Percentiles rank a stretch among this genome's conserved stretches.
Conservation (phyloP, 495 filamentous ascomycete genomes). For the Trichoderma erinaceum region DNA sequence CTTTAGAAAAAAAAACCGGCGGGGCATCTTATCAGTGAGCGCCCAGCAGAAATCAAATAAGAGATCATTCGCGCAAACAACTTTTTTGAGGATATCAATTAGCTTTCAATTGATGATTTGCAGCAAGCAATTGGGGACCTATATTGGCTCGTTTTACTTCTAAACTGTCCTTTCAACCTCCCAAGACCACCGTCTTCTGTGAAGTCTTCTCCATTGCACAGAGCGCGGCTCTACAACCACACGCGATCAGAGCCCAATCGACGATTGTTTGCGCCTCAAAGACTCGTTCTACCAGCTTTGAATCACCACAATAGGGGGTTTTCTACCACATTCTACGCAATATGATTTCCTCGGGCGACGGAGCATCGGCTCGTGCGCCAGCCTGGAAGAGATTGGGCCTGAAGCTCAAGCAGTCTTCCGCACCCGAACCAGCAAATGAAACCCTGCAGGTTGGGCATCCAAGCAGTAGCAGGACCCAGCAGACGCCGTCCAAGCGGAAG, state of each 20-base stretch:
- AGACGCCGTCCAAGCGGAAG: conserved; percentile 33
- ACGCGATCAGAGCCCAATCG: conserved; percentile 13
- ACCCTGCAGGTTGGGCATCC: conserved; percentile 15
- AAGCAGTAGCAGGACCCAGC: conserved; percentile 15
- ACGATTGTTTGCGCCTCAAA: neutral
- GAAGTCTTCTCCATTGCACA: neutral
- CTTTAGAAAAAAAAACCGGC: conserved; percentile 8
- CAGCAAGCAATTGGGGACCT: neutral
- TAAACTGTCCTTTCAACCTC: neutral
- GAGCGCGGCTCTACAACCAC: conserved; percentile 7
- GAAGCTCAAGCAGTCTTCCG: conserved; percentile 55
- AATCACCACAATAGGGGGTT: conserved; percentile 27
- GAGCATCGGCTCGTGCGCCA: conserved; percentile 43
- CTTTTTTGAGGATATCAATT: conserved; percentile 13
- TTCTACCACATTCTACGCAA: conserved; percentile 27
- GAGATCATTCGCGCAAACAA: conserved; percentile 4
- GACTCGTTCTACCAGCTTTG: neutral
- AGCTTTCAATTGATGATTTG: conserved; percentile 17
- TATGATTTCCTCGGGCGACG: conserved; percentile 20
- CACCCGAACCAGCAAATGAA: conserved; percentile 19
- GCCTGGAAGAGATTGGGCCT: conserved; percentile 74
- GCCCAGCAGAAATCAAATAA: neutral
- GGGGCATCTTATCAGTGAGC: conserved; percentile 5
- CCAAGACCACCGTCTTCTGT: neutral
- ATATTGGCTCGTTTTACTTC: conserved; percentile 21